These are phyloP conservation scores for Fusarium camptoceras DNA, from an alignment of 2,329 filamentous ascomycete species.

Conservation along the genomic window DNA sequence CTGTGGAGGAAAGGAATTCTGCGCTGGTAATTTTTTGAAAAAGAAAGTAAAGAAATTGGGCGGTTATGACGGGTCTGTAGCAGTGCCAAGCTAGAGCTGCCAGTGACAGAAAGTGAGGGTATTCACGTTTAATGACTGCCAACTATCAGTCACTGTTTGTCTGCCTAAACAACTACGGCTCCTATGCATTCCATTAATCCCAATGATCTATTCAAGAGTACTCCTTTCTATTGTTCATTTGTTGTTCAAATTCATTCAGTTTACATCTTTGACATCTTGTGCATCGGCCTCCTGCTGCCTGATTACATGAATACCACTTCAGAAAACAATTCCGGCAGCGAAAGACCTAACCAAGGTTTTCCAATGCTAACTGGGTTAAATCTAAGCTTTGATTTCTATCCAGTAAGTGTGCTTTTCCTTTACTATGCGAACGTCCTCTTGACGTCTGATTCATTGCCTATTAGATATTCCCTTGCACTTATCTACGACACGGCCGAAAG, in stretches of 20 bases:
- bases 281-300: not conserved
- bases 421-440: too few relatives aligned
- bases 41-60: not conserved
- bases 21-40: not conserved
- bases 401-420: not conserved
- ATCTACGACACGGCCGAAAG: not conserved
- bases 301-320: not conserved
- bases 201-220: not conserved
- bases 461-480: not conserved
- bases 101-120: slow-evolving; percentile 27
- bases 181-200: not conserved
- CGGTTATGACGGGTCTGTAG: slow-evolving; percentile 4
- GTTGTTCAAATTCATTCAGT: not conserved
- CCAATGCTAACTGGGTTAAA: fast-evolving
- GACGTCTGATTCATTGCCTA: not conserved
- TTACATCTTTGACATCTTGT: not conserved
- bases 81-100: slow-evolving; percentile 15
- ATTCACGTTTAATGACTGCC: slow-evolving; percentile 13
- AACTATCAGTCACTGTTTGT: not conserved
- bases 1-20: not conserved
- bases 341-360: not conserved
- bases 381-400: fast-evolving
- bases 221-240: not conserved
- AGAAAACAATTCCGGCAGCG: not conserved
- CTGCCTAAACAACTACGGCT: not conserved